These are phyloP conservation scores for Penicillium sp. DNA, from an alignment of 2,329 filamentous ascomycete species.

Conservation along the genomic window DNA sequence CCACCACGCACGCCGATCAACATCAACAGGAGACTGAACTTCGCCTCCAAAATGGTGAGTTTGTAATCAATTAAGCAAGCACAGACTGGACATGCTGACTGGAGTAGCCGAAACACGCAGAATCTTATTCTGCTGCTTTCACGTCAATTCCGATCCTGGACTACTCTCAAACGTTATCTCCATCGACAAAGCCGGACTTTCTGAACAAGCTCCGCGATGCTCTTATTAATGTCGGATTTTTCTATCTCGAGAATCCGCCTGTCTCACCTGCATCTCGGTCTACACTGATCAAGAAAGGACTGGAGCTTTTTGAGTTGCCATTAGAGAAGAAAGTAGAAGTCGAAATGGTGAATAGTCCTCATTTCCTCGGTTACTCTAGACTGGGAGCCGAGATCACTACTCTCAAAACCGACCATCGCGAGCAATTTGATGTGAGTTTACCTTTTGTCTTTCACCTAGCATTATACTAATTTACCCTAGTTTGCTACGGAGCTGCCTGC, in stretches of 20 bases:
- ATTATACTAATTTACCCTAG: slow-evolving; percentile 21
- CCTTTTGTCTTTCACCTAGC: background rate
- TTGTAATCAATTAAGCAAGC: too few relatives aligned
- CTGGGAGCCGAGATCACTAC: slow-evolving; percentile 37
- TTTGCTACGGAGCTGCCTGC: slow-evolving; percentile 40
- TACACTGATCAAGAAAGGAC: slow-evolving; percentile 38
- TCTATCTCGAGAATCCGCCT: slow-evolving; percentile 34
- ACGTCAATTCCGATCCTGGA: slow-evolving; percentile 34
- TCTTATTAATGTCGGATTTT: slow-evolving; percentile 37
- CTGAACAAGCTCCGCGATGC: slow-evolving; percentile 31
- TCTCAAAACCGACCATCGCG: slow-evolving; percentile 33
- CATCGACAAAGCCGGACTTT: slow-evolving; percentile 27
- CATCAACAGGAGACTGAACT: background rate
- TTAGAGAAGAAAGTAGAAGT: slow-evolving; percentile 51
- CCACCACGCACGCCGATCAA: slow-evolving; percentile 2
- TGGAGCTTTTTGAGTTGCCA: slow-evolving; percentile 46
- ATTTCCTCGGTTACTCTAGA: slow-evolving; percentile 38
- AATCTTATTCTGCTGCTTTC: slow-evolving; percentile 16
- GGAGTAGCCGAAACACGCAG: background rate
- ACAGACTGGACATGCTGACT: background rate
- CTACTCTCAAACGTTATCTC: slow-evolving; percentile 21
- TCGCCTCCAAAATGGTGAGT: slow-evolving; percentile 6
- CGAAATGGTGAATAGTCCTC: slow-evolving; percentile 43
- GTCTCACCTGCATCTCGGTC: slow-evolving; percentile 22
- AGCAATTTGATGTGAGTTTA: slow-evolving; percentile 36